These are phyloP conservation scores for Inga leiocalycina DNA, from an alignment of 306 rosid species.

Conservation along the genomic window DNA sequence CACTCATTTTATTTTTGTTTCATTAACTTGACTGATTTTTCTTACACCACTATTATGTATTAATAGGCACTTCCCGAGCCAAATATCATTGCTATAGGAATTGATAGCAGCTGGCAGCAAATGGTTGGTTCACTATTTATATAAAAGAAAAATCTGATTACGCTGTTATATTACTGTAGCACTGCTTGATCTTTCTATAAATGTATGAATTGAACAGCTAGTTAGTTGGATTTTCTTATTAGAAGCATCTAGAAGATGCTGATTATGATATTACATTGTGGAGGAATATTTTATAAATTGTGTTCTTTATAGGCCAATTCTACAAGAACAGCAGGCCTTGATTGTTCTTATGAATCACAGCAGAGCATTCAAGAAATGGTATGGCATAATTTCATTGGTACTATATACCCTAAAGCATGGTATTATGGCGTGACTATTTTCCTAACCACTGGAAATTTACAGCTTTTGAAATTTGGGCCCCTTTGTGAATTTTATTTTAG, in stretches of 20 bases:
- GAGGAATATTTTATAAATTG: constrained; percentile 19
- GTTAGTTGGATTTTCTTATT: background rate
- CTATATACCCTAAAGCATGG: background rate
- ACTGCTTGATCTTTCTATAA: background rate
- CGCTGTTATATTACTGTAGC: background rate
- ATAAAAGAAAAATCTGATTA: background rate
- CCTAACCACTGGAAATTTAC: background rate
- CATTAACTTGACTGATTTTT: background rate
- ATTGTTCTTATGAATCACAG: constrained; percentile 65
- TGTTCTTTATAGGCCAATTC: constrained; percentile 29
- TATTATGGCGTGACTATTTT: background rate
- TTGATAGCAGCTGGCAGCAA: constrained; percentile 68
- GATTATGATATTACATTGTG: constrained; percentile 23
- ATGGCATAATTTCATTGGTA: constrained; percentile 32
- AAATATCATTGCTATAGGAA: constrained; percentile 54
- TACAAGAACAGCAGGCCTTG: constrained; percentile 57
- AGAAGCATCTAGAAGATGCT: constrained; percentile 19
- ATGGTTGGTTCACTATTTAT: constrained; percentile 47
- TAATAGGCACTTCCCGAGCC: constrained; percentile 59
- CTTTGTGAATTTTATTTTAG: constrained; percentile 36
- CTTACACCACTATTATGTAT: background rate
- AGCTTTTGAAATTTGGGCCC: background rate
- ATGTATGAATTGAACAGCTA: background rate
- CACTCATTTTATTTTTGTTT: background rate
- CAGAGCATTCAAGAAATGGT: constrained; percentile 74